phyloP scores from a whole-genome alignment of 2,329 filamentous ascomycete species.

The Aspergillus persii region DNA sequence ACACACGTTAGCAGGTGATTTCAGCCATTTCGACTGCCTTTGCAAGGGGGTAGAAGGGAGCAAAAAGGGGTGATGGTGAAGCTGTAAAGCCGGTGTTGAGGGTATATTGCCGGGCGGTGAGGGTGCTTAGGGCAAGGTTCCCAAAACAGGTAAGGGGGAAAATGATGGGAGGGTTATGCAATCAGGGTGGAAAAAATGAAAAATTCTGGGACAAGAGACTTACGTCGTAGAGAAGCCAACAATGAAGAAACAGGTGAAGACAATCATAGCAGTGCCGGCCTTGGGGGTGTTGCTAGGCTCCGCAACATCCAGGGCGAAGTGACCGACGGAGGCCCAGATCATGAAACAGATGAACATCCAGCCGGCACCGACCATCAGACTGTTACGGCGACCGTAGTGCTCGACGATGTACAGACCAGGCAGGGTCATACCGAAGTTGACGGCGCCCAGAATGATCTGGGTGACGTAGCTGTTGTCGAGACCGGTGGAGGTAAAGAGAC shows the following conservation, averaged over 20 bases:
- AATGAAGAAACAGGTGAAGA: constrained; percentile 72
- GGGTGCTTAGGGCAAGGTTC: no score
- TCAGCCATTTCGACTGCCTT: no score
- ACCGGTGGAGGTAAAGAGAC: constrained; percentile 66
- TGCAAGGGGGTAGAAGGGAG: no score
- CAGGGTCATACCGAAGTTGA: constrained; percentile 68
- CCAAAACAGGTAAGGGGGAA: no score
- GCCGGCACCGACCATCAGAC: constrained; percentile 62
- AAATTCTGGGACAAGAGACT: constrained; percentile 51
- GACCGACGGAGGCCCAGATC: constrained; percentile 60
- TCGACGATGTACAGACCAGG: constrained; percentile 69
- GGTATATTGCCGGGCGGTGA: no score
- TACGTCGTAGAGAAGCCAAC: constrained; percentile 68
- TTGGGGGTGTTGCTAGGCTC: constrained; percentile 45
- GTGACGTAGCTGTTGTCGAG: constrained; percentile 65
- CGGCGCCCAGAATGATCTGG: constrained; percentile 65
- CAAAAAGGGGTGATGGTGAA: no score
- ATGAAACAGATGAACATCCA: constrained; percentile 67
- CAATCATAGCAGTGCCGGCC: constrained; percentile 67
- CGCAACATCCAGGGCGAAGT: constrained; percentile 39
- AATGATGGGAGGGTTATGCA: no score
- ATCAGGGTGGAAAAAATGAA: no score
- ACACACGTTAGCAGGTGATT: no score
- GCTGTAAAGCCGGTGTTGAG: no score
- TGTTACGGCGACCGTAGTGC: constrained; percentile 65